phyloP scores from a whole-genome alignment of 192 early-diverging fungal species.

The Funneliformis geosporum region DNA sequence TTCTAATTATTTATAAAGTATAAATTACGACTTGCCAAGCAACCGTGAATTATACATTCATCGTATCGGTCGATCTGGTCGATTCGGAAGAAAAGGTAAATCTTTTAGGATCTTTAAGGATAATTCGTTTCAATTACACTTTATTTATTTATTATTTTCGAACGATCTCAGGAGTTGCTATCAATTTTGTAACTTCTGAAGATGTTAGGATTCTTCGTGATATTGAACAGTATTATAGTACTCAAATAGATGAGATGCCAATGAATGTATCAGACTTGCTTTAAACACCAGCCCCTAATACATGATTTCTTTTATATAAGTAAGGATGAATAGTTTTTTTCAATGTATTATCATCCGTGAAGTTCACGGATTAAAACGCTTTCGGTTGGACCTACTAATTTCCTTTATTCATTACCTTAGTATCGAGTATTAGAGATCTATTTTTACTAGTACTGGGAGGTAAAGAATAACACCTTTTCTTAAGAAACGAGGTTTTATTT shows the following conservation, averaged over 20 bases:
- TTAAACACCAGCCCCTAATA: conserved; percentile 24
- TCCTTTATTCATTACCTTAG: too few species aligned
- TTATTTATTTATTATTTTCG: background rate
- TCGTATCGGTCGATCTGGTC: conserved; percentile 95
- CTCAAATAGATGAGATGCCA: conserved; percentile 97
- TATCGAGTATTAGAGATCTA: too few species aligned
- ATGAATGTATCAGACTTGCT: conserved; percentile 63
- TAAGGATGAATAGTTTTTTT: too few species aligned
- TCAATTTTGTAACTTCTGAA: conserved; percentile 97
- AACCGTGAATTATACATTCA: conserved; percentile 99
- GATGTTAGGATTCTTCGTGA: conserved; percentile 92
- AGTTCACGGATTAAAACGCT: too few species aligned
- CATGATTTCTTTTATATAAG: too few species aligned
- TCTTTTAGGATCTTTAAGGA: background rate
- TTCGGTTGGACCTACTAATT: too few species aligned
- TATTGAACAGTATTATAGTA: conserved; percentile 97
- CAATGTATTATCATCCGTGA: too few species aligned
- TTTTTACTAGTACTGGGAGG: too few species aligned
- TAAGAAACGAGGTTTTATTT: too few species aligned
- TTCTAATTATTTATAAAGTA: conserved; percentile 31
- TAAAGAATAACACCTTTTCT: too few species aligned
- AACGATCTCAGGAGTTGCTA: conserved; percentile 72
- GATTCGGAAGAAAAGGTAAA: conserved; percentile 91
- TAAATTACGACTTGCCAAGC: conserved; percentile 92
- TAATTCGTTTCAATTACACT: too few species aligned